Conservation (phyloP, 1,284 basidiomycete species). For the Irpex sp. region DNA sequence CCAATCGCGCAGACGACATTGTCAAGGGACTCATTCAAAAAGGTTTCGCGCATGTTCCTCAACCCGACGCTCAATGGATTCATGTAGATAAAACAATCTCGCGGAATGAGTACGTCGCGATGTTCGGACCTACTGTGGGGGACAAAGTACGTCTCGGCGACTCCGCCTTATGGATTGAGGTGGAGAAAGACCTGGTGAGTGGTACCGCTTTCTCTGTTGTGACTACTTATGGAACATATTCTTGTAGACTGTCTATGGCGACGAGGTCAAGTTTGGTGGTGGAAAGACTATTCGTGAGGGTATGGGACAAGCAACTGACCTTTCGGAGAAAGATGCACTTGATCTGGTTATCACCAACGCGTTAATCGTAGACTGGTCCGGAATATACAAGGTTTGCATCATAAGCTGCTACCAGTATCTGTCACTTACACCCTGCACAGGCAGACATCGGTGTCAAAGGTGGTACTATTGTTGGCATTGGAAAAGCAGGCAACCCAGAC, state of each 20-base stretch:
- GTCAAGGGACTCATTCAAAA: slow-evolving; percentile 40
- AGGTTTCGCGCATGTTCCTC: slow-evolving; percentile 61
- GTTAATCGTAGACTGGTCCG: slow-evolving; percentile 91
- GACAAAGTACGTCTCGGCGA: slow-evolving; percentile 90
- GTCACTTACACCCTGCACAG: slow-evolving; percentile 35
- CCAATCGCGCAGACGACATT: slow-evolving; percentile 42
- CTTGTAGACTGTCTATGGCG: slow-evolving; percentile 75
- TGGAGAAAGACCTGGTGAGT: slow-evolving; percentile 82
- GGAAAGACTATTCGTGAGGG: slow-evolving; percentile 95
- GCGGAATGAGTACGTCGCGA: slow-evolving; percentile 76
- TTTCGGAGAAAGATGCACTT: slow-evolving; percentile 65
- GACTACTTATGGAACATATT: neutral
- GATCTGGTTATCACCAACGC: slow-evolving; percentile 96
- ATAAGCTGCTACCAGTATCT: neutral
- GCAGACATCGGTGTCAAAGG: slow-evolving; percentile 96
- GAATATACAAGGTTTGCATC: slow-evolving; percentile 83
- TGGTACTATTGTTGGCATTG: slow-evolving; percentile 84
- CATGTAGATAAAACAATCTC: slow-evolving; percentile 51
- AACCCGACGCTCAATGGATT: slow-evolving; percentile 50
- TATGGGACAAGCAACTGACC: slow-evolving; percentile 89
- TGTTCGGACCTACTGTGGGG: slow-evolving; percentile 94
- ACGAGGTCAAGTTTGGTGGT: slow-evolving; percentile 98
- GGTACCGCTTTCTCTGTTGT: neutral
- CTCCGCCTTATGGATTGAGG: slow-evolving; percentile 88
- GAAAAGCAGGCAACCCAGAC: slow-evolving; percentile 97